A percentile compares a stretch with the other conserved stretches of the same genome.
Conservation (phyloP, 768 basidiomycete species). For the Russula foetens region DNA sequence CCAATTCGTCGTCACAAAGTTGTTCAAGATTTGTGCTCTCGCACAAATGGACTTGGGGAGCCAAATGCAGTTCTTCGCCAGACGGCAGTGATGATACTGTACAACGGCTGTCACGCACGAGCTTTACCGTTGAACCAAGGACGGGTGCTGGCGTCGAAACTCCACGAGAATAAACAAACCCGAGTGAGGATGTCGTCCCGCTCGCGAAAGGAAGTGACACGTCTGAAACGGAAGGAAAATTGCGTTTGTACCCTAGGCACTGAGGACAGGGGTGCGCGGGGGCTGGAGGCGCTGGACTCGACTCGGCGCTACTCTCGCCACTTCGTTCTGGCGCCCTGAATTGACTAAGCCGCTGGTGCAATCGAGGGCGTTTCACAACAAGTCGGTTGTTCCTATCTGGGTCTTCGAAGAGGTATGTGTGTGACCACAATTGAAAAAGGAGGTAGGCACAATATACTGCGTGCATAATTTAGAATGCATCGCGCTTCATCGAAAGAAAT, state of each 20-base stretch:
- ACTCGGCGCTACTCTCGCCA: not conserved
- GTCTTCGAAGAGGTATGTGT: slow-evolving; percentile 59
- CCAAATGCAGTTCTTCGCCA: slow-evolving; percentile 5
- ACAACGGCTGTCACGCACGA: slow-evolving; percentile 16
- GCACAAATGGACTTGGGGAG: not conserved
- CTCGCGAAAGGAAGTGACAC: slow-evolving; percentile 6
- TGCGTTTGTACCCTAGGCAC: not conserved
- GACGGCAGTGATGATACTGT: slow-evolving; percentile 15
- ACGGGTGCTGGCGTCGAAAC: slow-evolving; percentile 10
- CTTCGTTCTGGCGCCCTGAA: not conserved
- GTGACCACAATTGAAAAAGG: slow-evolving; percentile 74
- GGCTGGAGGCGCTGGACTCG: not conserved
- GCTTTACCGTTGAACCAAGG: slow-evolving; percentile 18
- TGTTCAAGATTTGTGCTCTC: slow-evolving; percentile 5
- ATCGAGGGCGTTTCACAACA: slow-evolving; percentile 1
- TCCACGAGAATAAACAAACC: slow-evolving; percentile 12
- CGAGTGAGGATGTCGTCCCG: slow-evolving; percentile 5
- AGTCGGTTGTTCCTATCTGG: slow-evolving; percentile 19
- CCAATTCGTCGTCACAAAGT: not conserved
- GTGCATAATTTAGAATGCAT: not conserved
- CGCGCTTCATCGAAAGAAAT: not conserved
- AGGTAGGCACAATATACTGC: slow-evolving; percentile 69
- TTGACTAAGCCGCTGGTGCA: slow-evolving; percentile 4
- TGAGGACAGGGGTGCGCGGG: not conserved
- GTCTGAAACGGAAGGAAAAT: slow-evolving; percentile 12